phyloP scores from a whole-genome alignment of 2,329 filamentous ascomycete genomes.

The Cyphellophora attinorum region DNA sequence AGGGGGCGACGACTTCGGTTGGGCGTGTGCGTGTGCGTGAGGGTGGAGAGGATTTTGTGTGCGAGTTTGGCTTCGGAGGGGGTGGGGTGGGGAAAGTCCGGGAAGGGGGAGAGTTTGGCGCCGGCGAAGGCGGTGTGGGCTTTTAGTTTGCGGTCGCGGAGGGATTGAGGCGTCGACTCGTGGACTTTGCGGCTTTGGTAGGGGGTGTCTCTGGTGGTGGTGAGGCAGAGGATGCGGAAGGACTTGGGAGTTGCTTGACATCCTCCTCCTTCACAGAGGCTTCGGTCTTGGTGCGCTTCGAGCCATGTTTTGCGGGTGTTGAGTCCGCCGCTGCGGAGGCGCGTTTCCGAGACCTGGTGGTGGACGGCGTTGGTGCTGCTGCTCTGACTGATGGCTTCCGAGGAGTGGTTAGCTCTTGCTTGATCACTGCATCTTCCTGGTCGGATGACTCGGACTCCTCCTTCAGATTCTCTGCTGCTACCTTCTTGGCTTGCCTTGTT shows the following conservation, averaged over 20 bases:
- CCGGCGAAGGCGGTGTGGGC: constrained; percentile 34
- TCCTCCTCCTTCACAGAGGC: not conserved
- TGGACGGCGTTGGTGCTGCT: not conserved
- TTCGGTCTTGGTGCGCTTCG: not conserved
- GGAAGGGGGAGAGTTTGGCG: constrained; percentile 57
- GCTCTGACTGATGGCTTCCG: too few species aligned
- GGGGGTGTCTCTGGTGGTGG: not conserved
- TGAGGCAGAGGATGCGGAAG: not conserved
- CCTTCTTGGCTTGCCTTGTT: too few species aligned
- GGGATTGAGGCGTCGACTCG: constrained; percentile 3
- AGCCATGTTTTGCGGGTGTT: too few species aligned
- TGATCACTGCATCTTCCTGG: not conserved
- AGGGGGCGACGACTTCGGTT: constrained; percentile 56
- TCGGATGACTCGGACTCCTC: too few species aligned
- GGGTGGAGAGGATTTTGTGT: constrained; percentile 53
- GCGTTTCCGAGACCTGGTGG: too few species aligned
- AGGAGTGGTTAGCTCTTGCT: not conserved
- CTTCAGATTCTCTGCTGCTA: too few species aligned
- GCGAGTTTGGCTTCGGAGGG: constrained; percentile 61
- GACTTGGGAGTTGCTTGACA: not conserved
- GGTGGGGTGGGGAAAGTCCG: constrained; percentile 56
- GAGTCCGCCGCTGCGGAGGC: not conserved
- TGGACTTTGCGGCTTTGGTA: constrained; percentile 1
- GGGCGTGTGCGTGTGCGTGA: constrained; percentile 60
- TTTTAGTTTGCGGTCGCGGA: constrained; percentile 18